Evolutionary conservation across 352 stramenopile species (phyloP), one percentile per base, ranked within the genome.

Genomic region (Globisporangium sylvaticum): DNA sequence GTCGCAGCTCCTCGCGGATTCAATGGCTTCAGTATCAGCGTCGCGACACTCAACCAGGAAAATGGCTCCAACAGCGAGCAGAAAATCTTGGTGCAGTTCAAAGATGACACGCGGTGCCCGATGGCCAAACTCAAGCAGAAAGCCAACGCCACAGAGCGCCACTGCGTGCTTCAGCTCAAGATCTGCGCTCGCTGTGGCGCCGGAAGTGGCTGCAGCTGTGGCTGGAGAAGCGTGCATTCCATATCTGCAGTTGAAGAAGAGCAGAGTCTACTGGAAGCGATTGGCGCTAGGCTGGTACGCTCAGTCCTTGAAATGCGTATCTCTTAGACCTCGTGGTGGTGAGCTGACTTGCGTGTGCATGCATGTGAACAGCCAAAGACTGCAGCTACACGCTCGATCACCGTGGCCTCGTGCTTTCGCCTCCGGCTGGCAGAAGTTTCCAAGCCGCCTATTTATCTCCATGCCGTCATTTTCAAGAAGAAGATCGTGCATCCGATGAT

Each of bases 401-500:
- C 65, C 9, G 14, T 24, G 6, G 9, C 58, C 0, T 3, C 32
- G n/a, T 62, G 12, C 52, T 52, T 58, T 3, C 12, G 27, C 31
- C 9, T 71, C 12, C 65, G 53, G 0, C 27, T 71, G 18, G 12
- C 31, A 2, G 54, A 64, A 5, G 20, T 20, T 3, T 22, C 37
- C 4, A 24, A 15, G 4, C 14, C 9, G n/a, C 58, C 58, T 22
- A 4, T 37, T 2, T 22, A 52, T 6, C 54, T 87, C 14, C 64
- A 74, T 10, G 68, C 71, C 22, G 14, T 60, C 31, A 72, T 87
- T 31, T 66, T 68, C 8, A 64, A 61, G 12, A 76, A 78, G 56
- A 75, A 83, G 24, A 55, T 83, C 14, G 67, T 80, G 20, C 68
- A 74, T 29, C 69, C 76, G 2, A 72, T 81, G 54, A 58, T 88